Percentiles rank a stretch among this genome's conserved stretches.
phyloP scores from a whole-genome alignment of 1,284 basidiomycete species.

The Mycena sp. region DNA sequence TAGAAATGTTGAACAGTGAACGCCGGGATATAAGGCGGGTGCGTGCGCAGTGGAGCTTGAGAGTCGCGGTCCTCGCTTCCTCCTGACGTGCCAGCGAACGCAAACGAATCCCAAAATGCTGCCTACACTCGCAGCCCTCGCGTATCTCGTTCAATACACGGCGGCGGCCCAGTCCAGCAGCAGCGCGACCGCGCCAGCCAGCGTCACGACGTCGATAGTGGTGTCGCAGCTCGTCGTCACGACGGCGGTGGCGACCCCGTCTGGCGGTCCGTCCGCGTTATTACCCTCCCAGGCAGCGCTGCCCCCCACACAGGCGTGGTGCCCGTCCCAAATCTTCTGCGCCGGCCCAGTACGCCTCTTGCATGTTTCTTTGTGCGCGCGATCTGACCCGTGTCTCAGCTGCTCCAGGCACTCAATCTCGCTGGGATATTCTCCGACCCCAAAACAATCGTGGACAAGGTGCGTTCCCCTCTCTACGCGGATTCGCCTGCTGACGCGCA shows the following conservation, averaged over 20 bases:
- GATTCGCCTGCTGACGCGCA: background rate
- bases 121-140: too few relatives aligned
- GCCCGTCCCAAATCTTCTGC: conserved; percentile 85
- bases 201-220: conserved; percentile 5
- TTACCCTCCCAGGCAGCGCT: conserved; percentile 76
- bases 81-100: too few relatives aligned
- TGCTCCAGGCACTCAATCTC: conserved; percentile 88
- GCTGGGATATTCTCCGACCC: conserved; percentile 81
- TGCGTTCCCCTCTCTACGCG: conserved; percentile 22
- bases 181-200: background rate
- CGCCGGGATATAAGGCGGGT: too few relatives aligned
- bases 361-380: background rate
- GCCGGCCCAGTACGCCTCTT: conserved; percentile 70
- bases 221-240: conserved; percentile 25
- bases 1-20: too few relatives aligned
- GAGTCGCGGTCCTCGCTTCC: too few relatives aligned
- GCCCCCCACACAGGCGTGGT: conserved; percentile 82
- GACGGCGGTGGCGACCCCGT: conserved; percentile 53
- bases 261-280: conserved; percentile 58
- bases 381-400: conserved; percentile 47
- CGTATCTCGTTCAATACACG: too few relatives aligned
- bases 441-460: conserved; percentile 91
- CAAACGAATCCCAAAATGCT: too few relatives aligned
- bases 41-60: too few relatives aligned
- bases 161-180: background rate